Conservation (phyloP, 176 grass and related monocot species). For the Eremochloa ophiuroides region DNA sequence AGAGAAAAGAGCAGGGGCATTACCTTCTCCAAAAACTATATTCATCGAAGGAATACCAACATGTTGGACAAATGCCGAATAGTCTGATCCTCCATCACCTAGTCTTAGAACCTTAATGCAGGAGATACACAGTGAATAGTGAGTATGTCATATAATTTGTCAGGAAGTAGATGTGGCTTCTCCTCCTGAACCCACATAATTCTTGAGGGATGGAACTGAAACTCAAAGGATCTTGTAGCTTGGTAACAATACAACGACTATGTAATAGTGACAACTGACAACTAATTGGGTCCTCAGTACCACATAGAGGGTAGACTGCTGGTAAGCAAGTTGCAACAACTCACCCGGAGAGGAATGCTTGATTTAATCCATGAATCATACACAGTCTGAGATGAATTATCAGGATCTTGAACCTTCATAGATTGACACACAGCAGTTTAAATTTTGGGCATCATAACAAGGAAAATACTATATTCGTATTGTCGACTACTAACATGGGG, state of each 20-base stretch:
- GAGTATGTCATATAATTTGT: background rate
- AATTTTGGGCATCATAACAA: background rate
- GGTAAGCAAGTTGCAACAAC: conserved; percentile 21
- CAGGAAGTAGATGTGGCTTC: background rate
- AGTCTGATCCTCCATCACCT: conserved; percentile 70
- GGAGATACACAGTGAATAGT: background rate
- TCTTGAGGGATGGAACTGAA: conserved; percentile 7
- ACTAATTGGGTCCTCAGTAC: background rate
- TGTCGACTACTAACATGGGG: background rate
- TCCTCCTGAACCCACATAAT: background rate
- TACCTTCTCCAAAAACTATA: conserved; percentile 80
- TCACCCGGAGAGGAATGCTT: conserved; percentile 38
- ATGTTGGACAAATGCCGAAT: conserved; percentile 73
- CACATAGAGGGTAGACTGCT: background rate
- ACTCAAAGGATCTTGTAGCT: background rate
- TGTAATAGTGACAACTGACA: background rate
- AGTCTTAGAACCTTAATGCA: conserved; percentile 67
- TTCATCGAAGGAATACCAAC: conserved; percentile 68
- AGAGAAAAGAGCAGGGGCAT: background rate
- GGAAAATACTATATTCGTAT: background rate
- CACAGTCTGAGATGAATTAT: conserved; percentile 74
- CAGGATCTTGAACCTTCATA: conserved; percentile 88
- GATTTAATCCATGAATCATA: conserved; percentile 65
- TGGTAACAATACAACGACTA: background rate
- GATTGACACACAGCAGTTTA: background rate